Evolutionary conservation across 805 yeast species (phyloP).

Genomic region (Cyberlindnera euphorbiiphila): DNA sequence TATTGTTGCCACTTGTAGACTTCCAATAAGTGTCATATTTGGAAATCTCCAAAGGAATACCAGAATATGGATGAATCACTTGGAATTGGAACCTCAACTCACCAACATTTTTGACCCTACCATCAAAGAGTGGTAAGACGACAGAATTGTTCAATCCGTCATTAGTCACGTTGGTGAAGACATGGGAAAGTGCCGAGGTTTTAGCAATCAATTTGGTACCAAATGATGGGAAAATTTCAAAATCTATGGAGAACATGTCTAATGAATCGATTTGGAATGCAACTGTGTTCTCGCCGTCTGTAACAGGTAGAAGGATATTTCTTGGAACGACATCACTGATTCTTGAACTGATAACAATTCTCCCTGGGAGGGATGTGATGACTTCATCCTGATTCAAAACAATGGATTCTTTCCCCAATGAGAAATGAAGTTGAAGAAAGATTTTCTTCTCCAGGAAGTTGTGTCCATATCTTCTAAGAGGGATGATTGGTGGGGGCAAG

Average conservation of each 20-base stretch:
- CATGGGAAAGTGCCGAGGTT: slow-evolving; percentile 67
- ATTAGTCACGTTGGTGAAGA: slow-evolving; percentile 34
- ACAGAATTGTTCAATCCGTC: slow-evolving; percentile 37
- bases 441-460: slow-evolving; percentile 89
- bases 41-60: slow-evolving; percentile 78
- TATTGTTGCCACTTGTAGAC: slow-evolving; percentile 57
- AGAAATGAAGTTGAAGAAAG: slow-evolving; percentile 71
- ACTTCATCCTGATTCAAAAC: slow-evolving; percentile 41
- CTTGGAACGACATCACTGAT: slow-evolving; percentile 84
- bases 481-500: slow-evolving; percentile 94
- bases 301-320: slow-evolving; percentile 72
- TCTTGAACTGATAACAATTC: slow-evolving; percentile 76
- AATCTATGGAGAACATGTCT: slow-evolving; percentile 71
- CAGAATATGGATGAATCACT: slow-evolving; percentile 84
- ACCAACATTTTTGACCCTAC: slow-evolving; percentile 78
- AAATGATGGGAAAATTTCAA: slow-evolving; percentile 90
- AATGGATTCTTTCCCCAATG: slow-evolving; percentile 40
- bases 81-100: slow-evolving; percentile 73
- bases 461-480: slow-evolving; percentile 91
- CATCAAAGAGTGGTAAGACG: slow-evolving; percentile 74
- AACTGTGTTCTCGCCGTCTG: slow-evolving; percentile 52
- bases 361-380: slow-evolving; percentile 57
- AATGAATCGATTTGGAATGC: slow-evolving; percentile 83
- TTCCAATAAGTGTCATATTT: slow-evolving; percentile 98
- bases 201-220: slow-evolving; percentile 92